Conservation (phyloP, 2,329 filamentous ascomycete species). For the Xylaria multiplex region DNA sequence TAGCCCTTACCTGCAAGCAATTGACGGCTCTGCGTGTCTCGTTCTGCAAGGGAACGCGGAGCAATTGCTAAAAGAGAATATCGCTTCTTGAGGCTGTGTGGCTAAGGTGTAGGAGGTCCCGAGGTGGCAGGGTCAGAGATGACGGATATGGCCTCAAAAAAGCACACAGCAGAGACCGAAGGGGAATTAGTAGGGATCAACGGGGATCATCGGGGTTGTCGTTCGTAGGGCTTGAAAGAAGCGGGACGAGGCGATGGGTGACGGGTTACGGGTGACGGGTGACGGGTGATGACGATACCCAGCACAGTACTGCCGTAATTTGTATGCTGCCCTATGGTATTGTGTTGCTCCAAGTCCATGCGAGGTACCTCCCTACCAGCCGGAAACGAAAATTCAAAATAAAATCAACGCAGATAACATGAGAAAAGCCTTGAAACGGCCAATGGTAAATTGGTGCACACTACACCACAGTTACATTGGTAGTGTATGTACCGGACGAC, state of each 20-base stretch:
- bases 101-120: conserved; percentile 30
- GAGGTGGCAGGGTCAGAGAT: conserved; percentile 28
- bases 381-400: neutral
- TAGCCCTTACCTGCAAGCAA: conserved; percentile 17
- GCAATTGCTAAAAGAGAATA: conserved; percentile 33
- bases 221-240: conserved; percentile 31
- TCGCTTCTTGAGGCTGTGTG: conserved; percentile 34
- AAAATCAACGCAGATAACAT: neutral
- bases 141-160: conserved; percentile 25
- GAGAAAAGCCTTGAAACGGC: conserved; percentile 8
- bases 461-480: no score
- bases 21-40: conserved; percentile 9
- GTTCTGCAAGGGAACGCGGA: conserved; percentile 30
- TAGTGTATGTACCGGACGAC: no score
- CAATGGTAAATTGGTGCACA: neutral
- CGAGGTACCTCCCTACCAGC: no score
- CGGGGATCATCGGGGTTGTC: conserved; percentile 16
- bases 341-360: no score
- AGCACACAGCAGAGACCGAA: neutral
- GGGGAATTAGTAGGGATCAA: neutral
- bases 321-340: neutral
- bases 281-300: conserved; percentile 1
- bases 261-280: no score
- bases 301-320: conserved; percentile 2
- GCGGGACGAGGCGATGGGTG: neutral